Base-by-base conservation (phyloP, 768 basidiomycete genomes). In the Piloderma croceum region DNA sequence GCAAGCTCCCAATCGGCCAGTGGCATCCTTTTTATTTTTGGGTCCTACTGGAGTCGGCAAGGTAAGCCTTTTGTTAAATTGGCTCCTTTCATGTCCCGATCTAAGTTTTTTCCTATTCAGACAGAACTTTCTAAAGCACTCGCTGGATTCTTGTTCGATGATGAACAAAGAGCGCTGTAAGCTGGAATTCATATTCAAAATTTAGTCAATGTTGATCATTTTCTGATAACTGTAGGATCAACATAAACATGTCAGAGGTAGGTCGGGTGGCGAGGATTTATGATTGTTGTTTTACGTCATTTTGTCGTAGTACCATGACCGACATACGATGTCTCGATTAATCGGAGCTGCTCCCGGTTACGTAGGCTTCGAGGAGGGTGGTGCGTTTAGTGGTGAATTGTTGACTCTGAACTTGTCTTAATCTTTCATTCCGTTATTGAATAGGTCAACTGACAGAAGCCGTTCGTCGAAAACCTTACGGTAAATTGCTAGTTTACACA, bases 281-380 rank as follows among this genome's bases (percentile, higher is more conserved):
- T 27, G 7, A 7, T 19, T n/a, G 2, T 12, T 18, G 25, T 12
- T 17, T 31, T 31, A 7, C 42, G 10, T 19, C 25, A 32, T 39
- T 10, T 15, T n/a, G 20, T 12, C 47, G n/a, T 60, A 90, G 75
- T 96, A 86, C 52, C 87, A 90, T 37, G 92, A 93, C 49, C 77
- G 91, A 39, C 90, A 97, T 54, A 90, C 90, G 0, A 83, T 97
- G 38, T 89, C 90, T 0, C 74, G 91, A 4, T 67, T 97, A 18
- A 90, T 97, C 38, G 94, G 93, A 41, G 87, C 90, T 2, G 88
- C 91, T 0, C 90, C 93, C 6, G 93, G 93, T 3, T 94, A 92
- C 53, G 82, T 96, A 5, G 83, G 81, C 7, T 77, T 79, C 48
- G 81, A 83, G 44, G 79, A 81, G 48, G 73, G 77, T 23, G 87